Evolutionary conservation across 768 basidiomycete species (phyloP).

Genomic region (Russula griseocarnosa): DNA sequence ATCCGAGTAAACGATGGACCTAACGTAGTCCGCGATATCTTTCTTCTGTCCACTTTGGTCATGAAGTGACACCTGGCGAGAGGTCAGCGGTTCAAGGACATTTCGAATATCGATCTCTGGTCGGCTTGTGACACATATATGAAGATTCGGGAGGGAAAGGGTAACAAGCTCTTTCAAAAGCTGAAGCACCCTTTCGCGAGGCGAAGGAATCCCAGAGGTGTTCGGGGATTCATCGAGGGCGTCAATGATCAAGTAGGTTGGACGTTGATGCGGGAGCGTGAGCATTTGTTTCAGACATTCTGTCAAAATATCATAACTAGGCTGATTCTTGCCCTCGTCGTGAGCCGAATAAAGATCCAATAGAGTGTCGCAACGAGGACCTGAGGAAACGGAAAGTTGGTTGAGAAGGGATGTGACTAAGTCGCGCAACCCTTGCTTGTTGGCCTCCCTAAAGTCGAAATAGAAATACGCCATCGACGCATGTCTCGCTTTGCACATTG

Average conservation of each 20-base stretch:
- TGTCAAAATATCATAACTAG: too few species aligned
- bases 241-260: conserved; percentile 8
- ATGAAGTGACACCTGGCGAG: neutral
- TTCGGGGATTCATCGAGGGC: conserved; percentile 13
- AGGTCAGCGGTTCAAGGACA: neutral
- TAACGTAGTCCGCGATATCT: neutral
- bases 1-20: conserved; percentile 3
- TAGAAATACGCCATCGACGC: conserved; percentile 2
- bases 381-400: neutral
- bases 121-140: conserved; percentile 2
- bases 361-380: neutral
- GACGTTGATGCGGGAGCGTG: neutral
- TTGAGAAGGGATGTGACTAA: conserved; percentile 4
- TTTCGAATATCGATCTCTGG: conserved; percentile 5
- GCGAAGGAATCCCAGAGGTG: neutral
- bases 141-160: neutral
- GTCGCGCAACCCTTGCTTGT: neutral
- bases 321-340: too few species aligned
- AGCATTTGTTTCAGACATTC: conserved; percentile 5
- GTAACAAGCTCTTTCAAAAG: neutral
- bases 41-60: conserved; percentile 8
- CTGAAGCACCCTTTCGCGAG: neutral
- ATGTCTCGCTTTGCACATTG: neutral
- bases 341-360: neutral
- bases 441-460: neutral